Evolutionary conservation across 345 rosid genomes (phyloP).

Genomic region (Capsella bursapastoris): DNA sequence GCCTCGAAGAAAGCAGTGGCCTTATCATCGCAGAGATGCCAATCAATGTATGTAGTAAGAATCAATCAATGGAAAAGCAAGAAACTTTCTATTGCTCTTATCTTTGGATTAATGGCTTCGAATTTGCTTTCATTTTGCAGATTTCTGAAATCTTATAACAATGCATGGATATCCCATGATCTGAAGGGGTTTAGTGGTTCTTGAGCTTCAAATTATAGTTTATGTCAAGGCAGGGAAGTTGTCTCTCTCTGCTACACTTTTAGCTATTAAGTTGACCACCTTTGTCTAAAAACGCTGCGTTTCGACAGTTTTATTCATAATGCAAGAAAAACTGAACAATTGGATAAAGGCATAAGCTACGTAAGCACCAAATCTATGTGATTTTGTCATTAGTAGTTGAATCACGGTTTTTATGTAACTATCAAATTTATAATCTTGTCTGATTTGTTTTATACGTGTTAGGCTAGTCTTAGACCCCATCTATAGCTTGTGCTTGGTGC

Average conservation of each 20-base stretch:
- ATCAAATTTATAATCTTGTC: slow-evolving; percentile 13
- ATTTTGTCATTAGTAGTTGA: not conserved
- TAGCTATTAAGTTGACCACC: not conserved
- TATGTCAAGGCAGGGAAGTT: not conserved
- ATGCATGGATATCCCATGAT: not conserved
- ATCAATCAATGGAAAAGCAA: not conserved
- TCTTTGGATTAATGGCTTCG: slow-evolving; percentile 17
- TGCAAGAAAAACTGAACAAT: not conserved
- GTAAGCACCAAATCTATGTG: not conserved
- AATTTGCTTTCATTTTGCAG: slow-evolving; percentile 51
- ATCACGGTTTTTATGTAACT: not conserved
- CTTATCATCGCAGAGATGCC: slow-evolving; percentile 90
- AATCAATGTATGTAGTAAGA: slow-evolving; percentile 59
- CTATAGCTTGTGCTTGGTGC: not conserved
- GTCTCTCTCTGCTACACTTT: slow-evolving; percentile 20
- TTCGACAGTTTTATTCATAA: not conserved
- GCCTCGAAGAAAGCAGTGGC: slow-evolving; percentile 73
- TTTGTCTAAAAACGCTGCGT: slow-evolving; percentile 16
- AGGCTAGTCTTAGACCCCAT: not conserved
- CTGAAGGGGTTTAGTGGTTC: slow-evolving; percentile 7
- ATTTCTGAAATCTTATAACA: slow-evolving; percentile 82
- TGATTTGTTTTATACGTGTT: slow-evolving; percentile 1
- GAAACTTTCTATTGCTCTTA: slow-evolving; percentile 13
- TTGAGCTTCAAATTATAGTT: slow-evolving; percentile 1
- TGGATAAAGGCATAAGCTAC: not conserved